Base-by-base conservation (phyloP, 129 eudicot species). In the Sambucus nigra region DNA sequence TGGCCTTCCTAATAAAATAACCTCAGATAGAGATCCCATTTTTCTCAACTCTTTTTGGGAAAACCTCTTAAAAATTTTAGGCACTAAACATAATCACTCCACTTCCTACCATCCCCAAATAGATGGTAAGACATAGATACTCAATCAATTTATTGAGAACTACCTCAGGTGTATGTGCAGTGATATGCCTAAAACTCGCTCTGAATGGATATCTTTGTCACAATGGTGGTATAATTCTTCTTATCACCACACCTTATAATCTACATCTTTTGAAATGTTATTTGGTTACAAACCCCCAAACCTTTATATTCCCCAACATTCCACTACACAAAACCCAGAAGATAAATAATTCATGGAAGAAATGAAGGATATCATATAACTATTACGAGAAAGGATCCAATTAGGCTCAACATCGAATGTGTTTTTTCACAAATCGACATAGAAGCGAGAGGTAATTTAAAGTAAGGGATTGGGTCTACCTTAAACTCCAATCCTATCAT, bases 401-500 rank as follows among this genome's bases (percentile, higher is more conserved):
- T n/a, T n/a, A n/a, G n/a, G n/a, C n/a, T n/a, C n/a, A n/a, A n/a
- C n/a, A 25, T 3, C 25, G 44, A 11, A 60, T 60, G 65, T 45
- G 28, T 42, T 0, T 13, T 2, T 26, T 25, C 27, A 44, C 55
- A 7, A 25, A 60, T 18, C 4, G 47, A 13, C 7, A 23, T 17
- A 7, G 44, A 60, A n/a, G n/a, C n/a, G 11, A 26, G 55, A 5
- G 41, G 15, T 1, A n/a, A n/a, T 60, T 60, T 27, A 3, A 45
- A 12, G 26, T 46, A 0, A 55, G 65, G 5, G 55, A 45, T 25
- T 25, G 24, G 42, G 65, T 60, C 0, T 60, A 25, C 26, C 2
- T 60, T 17, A n/a, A n/a, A 60, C 65, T 60, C 0, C 54, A 60
- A 5, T 55, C 65, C 6, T 41, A 41, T 31, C 4, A 9, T 4